Evolutionary conservation across 2,329 filamentous ascomycete genomes (phyloP).

Genomic region (Paecilomyces formosus): DNA sequence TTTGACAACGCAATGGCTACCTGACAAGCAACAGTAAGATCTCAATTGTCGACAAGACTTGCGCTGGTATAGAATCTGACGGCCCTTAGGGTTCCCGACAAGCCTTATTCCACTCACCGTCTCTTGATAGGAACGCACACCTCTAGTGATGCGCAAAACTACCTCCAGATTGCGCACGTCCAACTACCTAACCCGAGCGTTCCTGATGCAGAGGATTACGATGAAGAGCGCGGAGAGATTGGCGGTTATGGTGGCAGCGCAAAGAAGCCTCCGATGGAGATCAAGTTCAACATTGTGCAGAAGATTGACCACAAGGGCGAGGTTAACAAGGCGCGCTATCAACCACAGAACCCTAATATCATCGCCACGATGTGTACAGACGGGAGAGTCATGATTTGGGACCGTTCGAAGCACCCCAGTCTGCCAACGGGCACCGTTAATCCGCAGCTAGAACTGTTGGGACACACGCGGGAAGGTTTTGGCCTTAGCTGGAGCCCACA

Average conservation of each 20-base stretch:
- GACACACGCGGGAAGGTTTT: slow-evolving; percentile 84
- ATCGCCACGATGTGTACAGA: slow-evolving; percentile 90
- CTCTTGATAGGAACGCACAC: slow-evolving; percentile 93
- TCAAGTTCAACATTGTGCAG: slow-evolving; percentile 89
- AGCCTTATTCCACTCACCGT: slow-evolving; percentile 80
- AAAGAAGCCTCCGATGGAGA: slow-evolving; percentile 59
- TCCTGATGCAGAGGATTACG: slow-evolving; percentile 74
- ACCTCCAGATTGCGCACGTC: slow-evolving; percentile 88
- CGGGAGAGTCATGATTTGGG: slow-evolving; percentile 83
- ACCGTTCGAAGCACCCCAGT: slow-evolving; percentile 86
- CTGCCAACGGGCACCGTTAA: slow-evolving; percentile 66
- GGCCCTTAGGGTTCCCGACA: slow-evolving; percentile 59
- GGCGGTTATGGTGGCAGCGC: slow-evolving; percentile 74
- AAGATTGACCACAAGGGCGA: slow-evolving; percentile 95
- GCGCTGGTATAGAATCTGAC: slow-evolving; percentile 4
- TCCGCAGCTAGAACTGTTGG: slow-evolving; percentile 75
- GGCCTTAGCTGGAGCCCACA: slow-evolving; percentile 90
- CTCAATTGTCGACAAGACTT: neutral
- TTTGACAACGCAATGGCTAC: slow-evolving; percentile 95
- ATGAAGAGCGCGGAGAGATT: slow-evolving; percentile 86
- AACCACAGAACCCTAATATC: slow-evolving; percentile 93
- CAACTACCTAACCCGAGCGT: slow-evolving; percentile 74
- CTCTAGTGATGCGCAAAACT: slow-evolving; percentile 75
- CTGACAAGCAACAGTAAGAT: slow-evolving; percentile 72
- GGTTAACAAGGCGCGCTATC: slow-evolving; percentile 97